Percentiles rank a stretch among this genome's conserved stretches.
phyloP scores from a whole-genome alignment of 192 early-diverging fungal genomes.

The Chytriomyces sp. region DNA sequence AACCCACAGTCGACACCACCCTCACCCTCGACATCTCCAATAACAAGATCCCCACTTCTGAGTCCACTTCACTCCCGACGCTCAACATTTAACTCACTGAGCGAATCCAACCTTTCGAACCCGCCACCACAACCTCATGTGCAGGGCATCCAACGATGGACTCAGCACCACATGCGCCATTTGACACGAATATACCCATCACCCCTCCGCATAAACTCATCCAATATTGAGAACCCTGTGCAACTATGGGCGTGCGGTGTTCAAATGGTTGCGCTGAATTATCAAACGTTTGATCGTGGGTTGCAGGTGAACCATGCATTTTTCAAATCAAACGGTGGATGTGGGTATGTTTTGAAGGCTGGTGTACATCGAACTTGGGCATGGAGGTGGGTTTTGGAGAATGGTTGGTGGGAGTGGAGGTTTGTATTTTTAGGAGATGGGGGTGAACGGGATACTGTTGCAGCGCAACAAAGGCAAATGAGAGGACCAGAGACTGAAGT shows the following conservation, averaged over 20 bases:
- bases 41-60: not conserved
- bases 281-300: conserved; percentile 78
- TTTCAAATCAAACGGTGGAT: conserved; percentile 72
- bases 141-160: not conserved
- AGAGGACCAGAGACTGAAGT: too few relatives aligned
- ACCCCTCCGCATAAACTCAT: conserved; percentile 75
- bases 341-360: conserved; percentile 83
- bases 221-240: conserved; percentile 81
- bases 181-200: conserved; percentile 84
- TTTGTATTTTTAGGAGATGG: not conserved
- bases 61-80: not conserved
- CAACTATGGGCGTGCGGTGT: conserved; percentile 79
- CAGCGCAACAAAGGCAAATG: not conserved
- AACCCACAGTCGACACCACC: not conserved
- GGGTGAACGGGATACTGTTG: not conserved
- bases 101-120: not conserved
- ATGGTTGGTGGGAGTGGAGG: not conserved
- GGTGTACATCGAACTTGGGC: conserved; percentile 33
- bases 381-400: conserved; percentile 17
- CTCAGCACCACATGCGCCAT: conserved; percentile 14
- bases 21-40: not conserved
- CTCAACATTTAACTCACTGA: conserved; percentile 2
- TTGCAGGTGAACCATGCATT: conserved; percentile 88
- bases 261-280: conserved; percentile 91
- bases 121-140: not conserved